Evolutionary conservation across 441 rosid species (phyloP).

Genomic region (Corymbia citriodora): DNA sequence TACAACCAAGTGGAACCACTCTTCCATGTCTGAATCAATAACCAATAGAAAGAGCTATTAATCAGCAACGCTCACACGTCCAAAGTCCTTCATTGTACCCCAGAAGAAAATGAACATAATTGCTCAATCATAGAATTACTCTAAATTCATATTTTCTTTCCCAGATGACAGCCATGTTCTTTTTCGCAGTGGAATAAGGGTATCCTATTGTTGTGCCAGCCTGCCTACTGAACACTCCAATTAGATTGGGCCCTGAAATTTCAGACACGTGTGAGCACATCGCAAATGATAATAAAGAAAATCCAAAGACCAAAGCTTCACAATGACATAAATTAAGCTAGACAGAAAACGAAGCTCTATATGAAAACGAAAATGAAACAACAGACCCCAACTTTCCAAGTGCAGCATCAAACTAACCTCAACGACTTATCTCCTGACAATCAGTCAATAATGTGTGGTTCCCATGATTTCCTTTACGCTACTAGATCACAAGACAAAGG

Average conservation of each 20-base stretch:
- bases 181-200: constrained; percentile 69
- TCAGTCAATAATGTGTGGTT: not conserved
- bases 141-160: not conserved
- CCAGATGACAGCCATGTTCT: constrained; percentile 60
- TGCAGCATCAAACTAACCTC: not conserved
- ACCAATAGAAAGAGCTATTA: not conserved
- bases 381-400: not conserved
- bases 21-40: not conserved
- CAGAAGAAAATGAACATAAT: not conserved
- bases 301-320: not conserved
- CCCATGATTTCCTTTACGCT: not conserved
- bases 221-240: constrained; percentile 76
- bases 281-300: not conserved
- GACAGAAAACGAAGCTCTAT: not conserved
- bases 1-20: constrained; percentile 76
- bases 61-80: not conserved
- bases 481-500: no score
- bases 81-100: not conserved
- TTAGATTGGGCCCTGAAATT: constrained; percentile 67
- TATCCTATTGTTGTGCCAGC: constrained; percentile 70
- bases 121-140: not conserved
- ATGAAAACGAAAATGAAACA: not conserved
- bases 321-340: not conserved
- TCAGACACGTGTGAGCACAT: not conserved
- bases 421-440: no score